Evolutionary conservation across 2,329 filamentous ascomycete species (phyloP), one percentile per base, ranked within the genome.

Genomic region (Stemphylium beticola): DNA sequence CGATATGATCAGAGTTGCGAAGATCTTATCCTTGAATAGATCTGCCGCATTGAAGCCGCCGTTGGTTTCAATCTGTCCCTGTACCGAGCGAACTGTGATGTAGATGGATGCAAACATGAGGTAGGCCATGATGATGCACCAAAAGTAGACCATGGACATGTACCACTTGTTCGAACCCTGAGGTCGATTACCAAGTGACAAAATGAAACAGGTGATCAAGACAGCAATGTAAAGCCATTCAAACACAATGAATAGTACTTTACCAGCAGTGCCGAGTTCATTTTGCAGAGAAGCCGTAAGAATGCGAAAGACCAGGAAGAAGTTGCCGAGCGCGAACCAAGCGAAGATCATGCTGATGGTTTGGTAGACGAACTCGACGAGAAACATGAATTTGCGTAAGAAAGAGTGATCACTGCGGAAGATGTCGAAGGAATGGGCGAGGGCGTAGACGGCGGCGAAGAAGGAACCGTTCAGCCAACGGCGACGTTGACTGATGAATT

Each of bases 241-340:
- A 69, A 99, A 98, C 10, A 97, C 83, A 24, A 98, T 87, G 49
- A 92, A 90, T 1, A 99, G 82, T 54, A 96, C 87, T 34, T 85
- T 85, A 49, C 95, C 95, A 9, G 86, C 86, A 4, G 84, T 87
- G 43, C 92, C 91, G 2, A 97, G 83, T 22, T 97, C 83, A 22
- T 85, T 82, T 40, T 91, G 89, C 62, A 99, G 81, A 68, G 93
- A 96, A 10, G 87, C 89, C 1, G 93, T 98, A 61, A 99, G 81
- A 73, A 99, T 98, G 76, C 93, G 93, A 82, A 99, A 99, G 65
- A 99, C 93, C 71, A 99, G 80, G 84, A 98, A 99, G 84, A 99
- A 99, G 79, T 99, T 99, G 72, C 95, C 86, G 71, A 98, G 95
- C 67, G 90, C 92, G 73, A 99, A 98, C 95, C 95, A 99, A 48